A percentile compares a stretch with the other conserved stretches of the same genome.
phyloP scores from a whole-genome alignment of 1,284 basidiomycete species.

The Golubevia pallescens region DNA sequence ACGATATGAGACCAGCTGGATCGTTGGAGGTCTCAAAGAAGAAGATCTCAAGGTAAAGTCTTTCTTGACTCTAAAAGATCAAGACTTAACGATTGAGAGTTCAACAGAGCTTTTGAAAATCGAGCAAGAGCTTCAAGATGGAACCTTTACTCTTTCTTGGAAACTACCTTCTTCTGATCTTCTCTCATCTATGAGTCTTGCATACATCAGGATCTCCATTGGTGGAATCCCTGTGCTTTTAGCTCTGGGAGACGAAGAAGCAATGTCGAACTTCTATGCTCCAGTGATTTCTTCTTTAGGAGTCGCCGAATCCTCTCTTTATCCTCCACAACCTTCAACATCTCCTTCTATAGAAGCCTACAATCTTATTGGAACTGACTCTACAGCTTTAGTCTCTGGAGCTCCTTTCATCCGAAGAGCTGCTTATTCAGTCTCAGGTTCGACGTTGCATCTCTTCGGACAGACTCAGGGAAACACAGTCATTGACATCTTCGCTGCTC shows the following conservation, averaged over 20 bases:
- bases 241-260: neutral
- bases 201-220: neutral
- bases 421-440: neutral
- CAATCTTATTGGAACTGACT: neutral
- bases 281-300: neutral
- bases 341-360: neutral
- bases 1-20: slow-evolving; percentile 1
- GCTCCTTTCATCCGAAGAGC: neutral
- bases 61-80: neutral
- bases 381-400: neutral
- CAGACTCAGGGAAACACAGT: neutral
- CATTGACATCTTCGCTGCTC: neutral
- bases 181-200: neutral
- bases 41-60: neutral
- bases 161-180: too few species aligned
- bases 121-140: too few species aligned
- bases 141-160: too few species aligned
- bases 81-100: neutral
- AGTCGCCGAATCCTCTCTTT: neutral
- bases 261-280: neutral
- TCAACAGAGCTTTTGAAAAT: too few species aligned
- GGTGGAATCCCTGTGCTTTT: neutral
- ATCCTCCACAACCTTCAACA: neutral
- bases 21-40: neutral
- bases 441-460: neutral